These are phyloP conservation scores for Cymbopogon flexuosus DNA, from an alignment of 202 grass and related monocot species.

Conservation along the genomic window DNA sequence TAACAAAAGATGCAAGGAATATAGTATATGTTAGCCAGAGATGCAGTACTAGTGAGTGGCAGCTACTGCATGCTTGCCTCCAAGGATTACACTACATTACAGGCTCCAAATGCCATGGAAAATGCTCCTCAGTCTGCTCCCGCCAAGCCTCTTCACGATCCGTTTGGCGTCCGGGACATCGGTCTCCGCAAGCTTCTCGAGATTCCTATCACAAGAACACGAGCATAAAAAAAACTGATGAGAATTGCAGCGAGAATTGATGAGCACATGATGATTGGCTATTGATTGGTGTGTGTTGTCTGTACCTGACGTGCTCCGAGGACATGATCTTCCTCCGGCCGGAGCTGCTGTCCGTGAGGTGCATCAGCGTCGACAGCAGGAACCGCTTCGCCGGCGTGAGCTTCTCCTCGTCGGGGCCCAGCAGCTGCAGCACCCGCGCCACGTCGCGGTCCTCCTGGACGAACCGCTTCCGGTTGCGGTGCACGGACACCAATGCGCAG, in stretches of 20 bases:
- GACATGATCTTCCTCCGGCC: constrained; percentile 73
- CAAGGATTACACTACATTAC: background rate
- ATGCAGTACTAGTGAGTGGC: background rate
- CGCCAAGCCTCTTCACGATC: constrained; percentile 78
- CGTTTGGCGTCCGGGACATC: constrained; percentile 69
- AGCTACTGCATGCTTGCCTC: background rate
- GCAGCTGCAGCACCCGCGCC: constrained; percentile 51
- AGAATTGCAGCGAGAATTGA: background rate
- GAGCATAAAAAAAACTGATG: background rate
- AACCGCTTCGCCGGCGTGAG: constrained; percentile 47
- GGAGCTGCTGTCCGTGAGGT: constrained; percentile 53
- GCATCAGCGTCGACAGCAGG: constrained; percentile 62
- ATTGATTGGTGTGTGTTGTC: no score
- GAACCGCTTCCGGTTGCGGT: constrained; percentile 68
- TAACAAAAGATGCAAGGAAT: constrained; percentile 39
- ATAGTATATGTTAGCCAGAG: constrained; percentile 36
- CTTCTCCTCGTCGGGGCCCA: constrained; percentile 57
- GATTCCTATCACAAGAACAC: constrained; percentile 27
- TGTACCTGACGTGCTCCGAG: constrained; percentile 58
- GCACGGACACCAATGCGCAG: constrained; percentile 50
- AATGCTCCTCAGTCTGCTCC: constrained; percentile 68
- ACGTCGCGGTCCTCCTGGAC: constrained; percentile 61
- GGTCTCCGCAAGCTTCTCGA: constrained; percentile 65
- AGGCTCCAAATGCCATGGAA: constrained; percentile 83
- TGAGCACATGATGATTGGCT: background rate